phyloP scores from a whole-genome alignment of 306 rosid species.

The Chamaecrista fasciculata region DNA sequence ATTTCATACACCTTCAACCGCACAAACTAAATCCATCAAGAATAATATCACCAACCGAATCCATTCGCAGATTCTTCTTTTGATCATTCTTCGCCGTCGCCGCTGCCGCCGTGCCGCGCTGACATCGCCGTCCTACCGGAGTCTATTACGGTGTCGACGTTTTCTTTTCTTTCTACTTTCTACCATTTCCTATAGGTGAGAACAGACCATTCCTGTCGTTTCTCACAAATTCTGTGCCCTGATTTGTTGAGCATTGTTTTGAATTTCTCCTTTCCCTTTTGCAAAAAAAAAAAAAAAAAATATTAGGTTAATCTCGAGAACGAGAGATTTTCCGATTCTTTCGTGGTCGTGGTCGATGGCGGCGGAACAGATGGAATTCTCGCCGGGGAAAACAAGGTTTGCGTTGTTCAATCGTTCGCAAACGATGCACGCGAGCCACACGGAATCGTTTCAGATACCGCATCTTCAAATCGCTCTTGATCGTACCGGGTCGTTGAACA shows the following conservation, averaged over 20 bases:
- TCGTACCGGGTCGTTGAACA: conserved; percentile 46
- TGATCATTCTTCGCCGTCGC: background rate
- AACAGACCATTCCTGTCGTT: background rate
- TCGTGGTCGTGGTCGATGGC: conserved; percentile 31
- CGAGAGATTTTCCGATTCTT: background rate
- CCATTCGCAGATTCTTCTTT: background rate
- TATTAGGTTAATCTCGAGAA: background rate
- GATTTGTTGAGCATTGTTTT: background rate
- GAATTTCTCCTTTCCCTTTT: background rate
- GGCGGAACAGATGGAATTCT: conserved; percentile 44
- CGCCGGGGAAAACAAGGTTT: conserved; percentile 36
- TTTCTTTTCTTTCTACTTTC: background rate
- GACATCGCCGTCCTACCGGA: background rate
- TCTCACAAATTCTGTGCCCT: background rate
- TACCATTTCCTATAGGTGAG: background rate
- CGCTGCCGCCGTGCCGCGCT: background rate
- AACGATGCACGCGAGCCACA: conserved; percentile 25
- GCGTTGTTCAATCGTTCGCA: conserved; percentile 58
- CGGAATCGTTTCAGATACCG: conserved; percentile 38
- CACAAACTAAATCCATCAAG: conserved; percentile 29
- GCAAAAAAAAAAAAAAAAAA: no score
- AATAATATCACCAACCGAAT: background rate
- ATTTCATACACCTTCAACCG: conserved; percentile 11
- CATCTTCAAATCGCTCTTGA: conserved; percentile 25
- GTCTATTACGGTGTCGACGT: background rate